Evolutionary conservation across 345 rosid genomes (phyloP), one percentile per base, ranked within the genome.

Genomic region (Hibiscus trionum): DNA sequence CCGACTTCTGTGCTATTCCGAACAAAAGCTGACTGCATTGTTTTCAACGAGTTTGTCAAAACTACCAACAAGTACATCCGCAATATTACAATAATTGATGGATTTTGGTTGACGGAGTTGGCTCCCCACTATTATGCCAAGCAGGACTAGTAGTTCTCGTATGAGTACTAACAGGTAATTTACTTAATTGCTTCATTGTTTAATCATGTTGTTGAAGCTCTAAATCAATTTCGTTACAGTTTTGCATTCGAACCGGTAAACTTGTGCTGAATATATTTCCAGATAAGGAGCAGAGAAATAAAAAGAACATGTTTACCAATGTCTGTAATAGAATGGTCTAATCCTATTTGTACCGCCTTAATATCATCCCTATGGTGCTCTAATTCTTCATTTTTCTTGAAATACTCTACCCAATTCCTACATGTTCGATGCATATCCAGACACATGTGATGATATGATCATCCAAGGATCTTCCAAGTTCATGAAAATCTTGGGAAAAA

Each of bases 1-100:
- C 98, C 98, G 58, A 81, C 91, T 39, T 94, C 97, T 50, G 90
- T 94, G 56, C 61, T 94, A 58, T 85, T 85, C 76, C 82, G 84
- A 71, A 77, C 89, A 53, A 94, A 91, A 74, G 83, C 88, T 1
- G 95, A 90, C 73, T 94, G 98, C 76, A 82, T 94, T 42, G 71
- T 91, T 58, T 94, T 91, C 86, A 81, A 94, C 68, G 97, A 94
- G 76, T 81, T 91, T 11, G 80, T 94, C 82, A 93, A 91, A 79
- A 91, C 97, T 29, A 86, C 78, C 75, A 78, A 91, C 37, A 91
- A 88, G 78, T 91, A 90, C 79, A 86, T 94, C 79, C 93, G 91
- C 75, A 90, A 84, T 57, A 66, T 90, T 62, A 84, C 93, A 37
- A 86, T 79, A 77, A 86, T 91, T 17, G 97, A 94, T 79, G 89